A percentile compares a stretch with the other conserved stretches of the same genome.
Evolutionary conservation across 73 alveolate species (phyloP).

Genomic region (Tetrahymena borealis): DNA sequence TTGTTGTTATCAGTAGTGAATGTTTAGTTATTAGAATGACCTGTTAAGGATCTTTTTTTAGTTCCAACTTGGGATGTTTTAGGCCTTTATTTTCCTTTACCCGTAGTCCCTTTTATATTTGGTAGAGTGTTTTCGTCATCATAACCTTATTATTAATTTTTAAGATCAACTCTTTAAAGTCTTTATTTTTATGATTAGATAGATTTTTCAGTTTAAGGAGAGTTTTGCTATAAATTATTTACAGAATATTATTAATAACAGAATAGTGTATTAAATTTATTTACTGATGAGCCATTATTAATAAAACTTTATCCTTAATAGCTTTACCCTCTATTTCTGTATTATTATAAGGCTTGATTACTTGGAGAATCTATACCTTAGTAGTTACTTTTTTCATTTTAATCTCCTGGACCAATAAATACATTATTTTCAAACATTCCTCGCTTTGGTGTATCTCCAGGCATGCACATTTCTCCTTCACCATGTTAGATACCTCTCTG

Average conservation of each 20-base stretch:
- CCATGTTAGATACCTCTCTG: slow-evolving; percentile 54
- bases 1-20: background rate
- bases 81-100: background rate
- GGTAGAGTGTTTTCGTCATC: background rate
- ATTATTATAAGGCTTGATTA: background rate
- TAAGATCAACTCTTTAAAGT: background rate
- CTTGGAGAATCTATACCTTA: background rate
- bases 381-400: background rate
- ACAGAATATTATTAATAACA: background rate
- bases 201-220: background rate
- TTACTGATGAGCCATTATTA: background rate
- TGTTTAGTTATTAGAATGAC: background rate
- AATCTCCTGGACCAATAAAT: background rate
- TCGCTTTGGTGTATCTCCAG: slow-evolving; percentile 39
- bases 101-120: background rate
- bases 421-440: slow-evolving; percentile 49
- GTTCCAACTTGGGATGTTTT: background rate
- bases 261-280: background rate
- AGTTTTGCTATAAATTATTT: background rate
- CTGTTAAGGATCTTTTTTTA: background rate
- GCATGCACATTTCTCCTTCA: slow-evolving; percentile 41
- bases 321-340: background rate
- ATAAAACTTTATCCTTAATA: background rate
- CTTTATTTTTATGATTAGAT: background rate
- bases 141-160: background rate